Conservation (phyloP, 306 rosid genomes). For the Heteromeles arbutifolia region DNA sequence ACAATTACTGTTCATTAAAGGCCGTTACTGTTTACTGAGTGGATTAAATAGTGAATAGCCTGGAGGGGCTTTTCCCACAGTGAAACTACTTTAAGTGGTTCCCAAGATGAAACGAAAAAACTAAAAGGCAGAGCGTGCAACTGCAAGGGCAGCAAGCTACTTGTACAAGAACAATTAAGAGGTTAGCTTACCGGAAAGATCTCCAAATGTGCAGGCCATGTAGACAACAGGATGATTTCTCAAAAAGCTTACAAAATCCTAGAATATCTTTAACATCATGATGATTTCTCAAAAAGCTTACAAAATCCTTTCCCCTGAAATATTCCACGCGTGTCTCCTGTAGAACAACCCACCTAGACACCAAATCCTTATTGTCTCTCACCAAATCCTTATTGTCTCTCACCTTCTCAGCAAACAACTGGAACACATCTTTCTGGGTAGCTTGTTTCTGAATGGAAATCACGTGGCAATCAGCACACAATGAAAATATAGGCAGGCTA, state of each 20-base stretch:
- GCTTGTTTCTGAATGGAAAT: slow-evolving; percentile 61
- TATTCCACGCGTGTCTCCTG: slow-evolving; percentile 96
- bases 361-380: too few species aligned
- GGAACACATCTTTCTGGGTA: slow-evolving; percentile 67
- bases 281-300: too few species aligned
- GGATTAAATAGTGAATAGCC: too few species aligned
- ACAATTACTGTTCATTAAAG: too few species aligned
- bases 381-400: slow-evolving; percentile 86
- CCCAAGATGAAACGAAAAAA: not conserved
- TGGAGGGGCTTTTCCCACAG: too few species aligned
- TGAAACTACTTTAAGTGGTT: too few species aligned
- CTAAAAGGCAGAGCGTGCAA: not conserved
- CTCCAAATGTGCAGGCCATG: too few species aligned
- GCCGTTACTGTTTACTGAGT: too few species aligned
- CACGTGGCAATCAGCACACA: slow-evolving; percentile 6
- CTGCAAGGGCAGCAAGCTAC: not conserved
- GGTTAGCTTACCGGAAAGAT: too few species aligned
- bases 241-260: too few species aligned
- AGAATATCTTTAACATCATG: too few species aligned
- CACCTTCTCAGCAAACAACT: slow-evolving; percentile 92
- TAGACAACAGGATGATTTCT: too few species aligned
- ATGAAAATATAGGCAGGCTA: not conserved
- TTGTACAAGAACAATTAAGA: not conserved
- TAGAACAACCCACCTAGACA: slow-evolving; percentile 92
- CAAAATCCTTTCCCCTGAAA: slow-evolving; percentile 91